Percentiles rank a stretch among this genome's conserved stretches.
Evolutionary conservation across 805 yeast genomes (phyloP).

Genomic region (Kazachstania africana): DNA sequence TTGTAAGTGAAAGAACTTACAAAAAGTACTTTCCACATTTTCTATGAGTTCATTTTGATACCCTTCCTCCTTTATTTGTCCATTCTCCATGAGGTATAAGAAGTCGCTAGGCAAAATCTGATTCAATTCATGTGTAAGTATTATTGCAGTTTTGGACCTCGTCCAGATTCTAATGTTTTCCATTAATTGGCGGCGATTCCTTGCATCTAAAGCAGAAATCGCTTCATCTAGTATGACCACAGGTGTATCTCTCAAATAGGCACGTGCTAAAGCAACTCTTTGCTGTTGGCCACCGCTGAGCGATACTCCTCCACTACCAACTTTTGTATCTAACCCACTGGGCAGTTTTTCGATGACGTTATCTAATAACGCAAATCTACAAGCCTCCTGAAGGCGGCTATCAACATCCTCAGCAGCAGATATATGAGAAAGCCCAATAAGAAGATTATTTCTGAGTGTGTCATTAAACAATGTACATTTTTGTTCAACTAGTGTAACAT

Average conservation of each 20-base stretch:
- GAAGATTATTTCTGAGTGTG: constrained; percentile 50
- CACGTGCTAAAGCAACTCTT: constrained; percentile 75
- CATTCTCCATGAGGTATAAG: constrained; percentile 49
- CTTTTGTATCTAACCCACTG: constrained; percentile 40
- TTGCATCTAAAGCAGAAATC: constrained; percentile 64
- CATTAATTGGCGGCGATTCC: constrained; percentile 35
- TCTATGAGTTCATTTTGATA: constrained; percentile 24
- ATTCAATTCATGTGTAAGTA: constrained; percentile 66
- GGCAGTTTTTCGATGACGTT: constrained; percentile 39
- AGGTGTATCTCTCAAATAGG: constrained; percentile 59
- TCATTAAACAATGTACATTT: constrained; percentile 53
- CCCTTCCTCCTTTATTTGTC: constrained; percentile 40
- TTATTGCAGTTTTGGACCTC: constrained; percentile 56
- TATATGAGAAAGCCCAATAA: constrained; percentile 32
- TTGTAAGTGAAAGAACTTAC: constrained; percentile 5
- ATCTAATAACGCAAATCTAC: constrained; percentile 40
- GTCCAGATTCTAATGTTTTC: constrained; percentile 49
- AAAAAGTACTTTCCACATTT: constrained; percentile 5
- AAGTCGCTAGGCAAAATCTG: constrained; percentile 47
- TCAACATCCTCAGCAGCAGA: constrained; percentile 12
- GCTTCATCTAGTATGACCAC: constrained; percentile 79
- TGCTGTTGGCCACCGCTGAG: constrained; percentile 92
- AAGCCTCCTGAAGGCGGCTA: constrained; percentile 31
- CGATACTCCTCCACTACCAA: constrained; percentile 35
- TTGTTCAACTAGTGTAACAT: constrained; percentile 68